phyloP scores from a whole-genome alignment of 2,329 filamentous ascomycete genomes.

The Cordyceps sp. region DNA sequence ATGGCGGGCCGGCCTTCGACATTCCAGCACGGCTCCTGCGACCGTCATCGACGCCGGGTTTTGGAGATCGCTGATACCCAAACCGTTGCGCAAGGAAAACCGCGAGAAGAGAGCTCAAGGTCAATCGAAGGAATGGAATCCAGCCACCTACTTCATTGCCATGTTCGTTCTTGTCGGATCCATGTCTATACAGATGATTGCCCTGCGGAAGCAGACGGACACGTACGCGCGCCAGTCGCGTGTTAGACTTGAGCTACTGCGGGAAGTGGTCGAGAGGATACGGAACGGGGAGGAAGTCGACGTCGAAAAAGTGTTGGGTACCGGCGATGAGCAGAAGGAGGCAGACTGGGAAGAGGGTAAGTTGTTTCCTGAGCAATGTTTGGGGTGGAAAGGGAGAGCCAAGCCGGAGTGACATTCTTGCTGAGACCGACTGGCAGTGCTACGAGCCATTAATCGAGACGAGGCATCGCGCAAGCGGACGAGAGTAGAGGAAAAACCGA shows the following conservation, averaged over 20 bases:
- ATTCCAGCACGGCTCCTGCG: slow-evolving; percentile 24
- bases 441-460: slow-evolving; percentile 51
- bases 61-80: slow-evolving; percentile 56
- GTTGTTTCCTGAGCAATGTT: slow-evolving; percentile 8
- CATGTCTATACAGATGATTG: slow-evolving; percentile 86
- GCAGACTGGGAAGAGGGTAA: slow-evolving; percentile 75
- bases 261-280: slow-evolving; percentile 57
- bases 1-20: too few relatives aligned
- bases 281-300: slow-evolving; percentile 64
- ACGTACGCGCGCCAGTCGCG: slow-evolving; percentile 63
- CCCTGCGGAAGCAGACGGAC: slow-evolving; percentile 57
- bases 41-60: slow-evolving; percentile 40
- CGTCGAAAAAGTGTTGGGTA: slow-evolving; percentile 67
- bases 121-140: slow-evolving; percentile 53
- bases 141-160: slow-evolving; percentile 65
- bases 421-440: slow-evolving; percentile 25
- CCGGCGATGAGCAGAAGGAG: slow-evolving; percentile 59
- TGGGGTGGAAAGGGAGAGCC: not conserved
- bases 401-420: too few relatives aligned
- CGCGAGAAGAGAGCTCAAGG: slow-evolving; percentile 12
- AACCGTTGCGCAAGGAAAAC: slow-evolving; percentile 36
- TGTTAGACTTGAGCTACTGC: slow-evolving; percentile 57
- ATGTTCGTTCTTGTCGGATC: slow-evolving; percentile 82
- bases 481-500: slow-evolving; percentile 23
- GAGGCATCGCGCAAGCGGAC: slow-evolving; percentile 28